Evolutionary conservation across 139 green algal genomes (phyloP).

Genomic region (Ulvella scutata): DNA sequence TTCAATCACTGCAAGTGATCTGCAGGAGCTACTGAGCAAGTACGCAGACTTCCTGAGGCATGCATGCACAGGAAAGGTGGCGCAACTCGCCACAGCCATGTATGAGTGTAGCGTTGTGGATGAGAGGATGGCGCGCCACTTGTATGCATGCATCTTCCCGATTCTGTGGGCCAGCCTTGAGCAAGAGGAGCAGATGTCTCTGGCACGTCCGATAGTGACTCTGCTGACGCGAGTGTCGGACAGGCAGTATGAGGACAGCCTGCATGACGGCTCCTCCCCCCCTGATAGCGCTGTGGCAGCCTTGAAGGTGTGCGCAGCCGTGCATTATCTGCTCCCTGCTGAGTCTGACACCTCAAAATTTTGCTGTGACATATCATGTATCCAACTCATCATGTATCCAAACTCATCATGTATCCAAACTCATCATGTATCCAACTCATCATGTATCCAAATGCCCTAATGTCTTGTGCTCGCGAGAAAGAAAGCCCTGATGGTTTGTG

Average conservation of each 20-base stretch:
- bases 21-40: constrained; percentile 27
- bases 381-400: no score
- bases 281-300: neutral
- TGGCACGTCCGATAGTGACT: neutral
- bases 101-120: constrained; percentile 37
- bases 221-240: neutral
- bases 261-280: no score
- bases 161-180: constrained; percentile 92
- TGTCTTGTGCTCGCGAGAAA: no score
- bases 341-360: no score
- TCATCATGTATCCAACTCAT: no score
- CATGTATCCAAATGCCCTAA: no score
- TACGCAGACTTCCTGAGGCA: constrained; percentile 41
- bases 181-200: constrained; percentile 73
- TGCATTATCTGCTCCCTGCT: no score
- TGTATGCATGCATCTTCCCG: constrained; percentile 94
- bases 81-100: constrained; percentile 62
- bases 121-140: constrained; percentile 32
- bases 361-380: no score
- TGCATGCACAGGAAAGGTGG: constrained; percentile 33
- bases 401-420: no score
- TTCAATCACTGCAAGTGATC: neutral
- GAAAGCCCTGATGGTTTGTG: no score
- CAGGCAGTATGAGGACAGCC: neutral
- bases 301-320: neutral